These are phyloP conservation scores for Colletotrichum euphorbiae DNA, from an alignment of 2,329 filamentous ascomycete genomes.

Conservation along the genomic window DNA sequence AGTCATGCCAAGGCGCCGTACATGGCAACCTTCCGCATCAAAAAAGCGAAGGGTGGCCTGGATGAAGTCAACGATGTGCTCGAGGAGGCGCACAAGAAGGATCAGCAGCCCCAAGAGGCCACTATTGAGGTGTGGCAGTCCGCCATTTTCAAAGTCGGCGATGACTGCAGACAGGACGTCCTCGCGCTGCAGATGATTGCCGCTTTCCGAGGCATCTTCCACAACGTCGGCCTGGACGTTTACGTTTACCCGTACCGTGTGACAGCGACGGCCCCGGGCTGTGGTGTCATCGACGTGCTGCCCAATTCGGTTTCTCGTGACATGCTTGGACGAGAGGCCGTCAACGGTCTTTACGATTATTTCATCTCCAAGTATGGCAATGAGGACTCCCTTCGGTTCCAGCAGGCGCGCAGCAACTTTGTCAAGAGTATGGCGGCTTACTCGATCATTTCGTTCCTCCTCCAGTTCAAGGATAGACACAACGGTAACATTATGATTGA, in stretches of 20 bases:
- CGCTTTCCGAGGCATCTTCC: slow-evolving; percentile 96
- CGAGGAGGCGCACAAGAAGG: slow-evolving; percentile 58
- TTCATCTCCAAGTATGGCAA: slow-evolving; percentile 98
- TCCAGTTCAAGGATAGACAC: slow-evolving; percentile 99
- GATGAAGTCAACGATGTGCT: slow-evolving; percentile 65
- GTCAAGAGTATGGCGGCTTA: slow-evolving; percentile 99
- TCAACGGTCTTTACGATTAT: slow-evolving; percentile 98
- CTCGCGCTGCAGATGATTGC: slow-evolving; percentile 98
- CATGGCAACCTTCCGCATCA: slow-evolving; percentile 98
- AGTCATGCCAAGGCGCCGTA: slow-evolving; percentile 98
- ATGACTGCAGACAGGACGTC: slow-evolving; percentile 97
- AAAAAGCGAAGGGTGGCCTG: slow-evolving; percentile 74
- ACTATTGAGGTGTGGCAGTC: slow-evolving; percentile 98
- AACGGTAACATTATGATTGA: slow-evolving; percentile 99
- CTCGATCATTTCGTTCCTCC: slow-evolving; percentile 92
- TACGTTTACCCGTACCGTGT: slow-evolving; percentile 98
- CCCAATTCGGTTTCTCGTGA: slow-evolving; percentile 98
- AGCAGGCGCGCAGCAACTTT: slow-evolving; percentile 95
- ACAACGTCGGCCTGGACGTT: slow-evolving; percentile 92
- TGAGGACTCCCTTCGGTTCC: slow-evolving; percentile 93
- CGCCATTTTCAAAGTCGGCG: slow-evolving; percentile 99
- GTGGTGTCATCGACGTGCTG: slow-evolving; percentile 96
- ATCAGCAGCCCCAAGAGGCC: slow-evolving; percentile 53
- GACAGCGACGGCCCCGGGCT: slow-evolving; percentile 95
- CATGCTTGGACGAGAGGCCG: slow-evolving; percentile 97